phyloP scores from a whole-genome alignment of 208 protist species.

The Novymonas esmeraldas region DNA sequence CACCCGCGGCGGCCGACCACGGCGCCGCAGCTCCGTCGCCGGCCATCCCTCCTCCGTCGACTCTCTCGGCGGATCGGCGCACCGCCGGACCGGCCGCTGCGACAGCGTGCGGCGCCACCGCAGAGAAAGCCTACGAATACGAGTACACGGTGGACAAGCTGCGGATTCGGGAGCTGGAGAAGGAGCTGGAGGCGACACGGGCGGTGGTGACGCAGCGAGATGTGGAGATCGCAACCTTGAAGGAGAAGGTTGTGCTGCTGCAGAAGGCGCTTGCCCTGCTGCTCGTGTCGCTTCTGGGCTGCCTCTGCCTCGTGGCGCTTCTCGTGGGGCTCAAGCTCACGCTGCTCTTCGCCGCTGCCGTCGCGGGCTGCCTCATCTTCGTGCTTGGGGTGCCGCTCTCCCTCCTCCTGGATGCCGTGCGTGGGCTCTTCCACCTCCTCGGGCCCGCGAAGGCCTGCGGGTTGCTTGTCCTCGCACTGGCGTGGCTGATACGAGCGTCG shows the following conservation, averaged over 20 bases:
- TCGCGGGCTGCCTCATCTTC: constrained; percentile 34
- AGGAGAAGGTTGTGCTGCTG: constrained; percentile 64
- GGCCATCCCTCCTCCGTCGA: background rate
- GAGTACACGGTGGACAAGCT: constrained; percentile 10
- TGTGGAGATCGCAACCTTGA: constrained; percentile 51
- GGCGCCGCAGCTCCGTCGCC: background rate
- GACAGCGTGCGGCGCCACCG: background rate
- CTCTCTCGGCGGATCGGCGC: background rate
- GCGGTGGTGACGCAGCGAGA: constrained; percentile 32
- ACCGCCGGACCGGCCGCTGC: background rate
- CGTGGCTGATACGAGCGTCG: constrained; percentile 36
- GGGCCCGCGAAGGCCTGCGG: constrained; percentile 49
- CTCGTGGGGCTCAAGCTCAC: constrained; percentile 69
- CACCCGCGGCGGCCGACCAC: background rate
- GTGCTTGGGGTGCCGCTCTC: constrained; percentile 52
- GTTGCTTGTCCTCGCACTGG: constrained; percentile 30
- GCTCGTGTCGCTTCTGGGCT: constrained; percentile 46
- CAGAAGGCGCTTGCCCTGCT: constrained; percentile 68
- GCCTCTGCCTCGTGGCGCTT: constrained; percentile 47
- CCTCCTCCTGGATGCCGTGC: constrained; percentile 51
- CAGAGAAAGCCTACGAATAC: constrained; percentile 38
- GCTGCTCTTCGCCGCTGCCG: constrained; percentile 30
- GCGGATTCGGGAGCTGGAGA: constrained; percentile 20
- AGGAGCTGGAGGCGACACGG: constrained; percentile 29
- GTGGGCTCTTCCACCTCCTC: constrained; percentile 59